Conservation (phyloP, 73 alveolate genomes). For the Paramecium biaurelia region DNA sequence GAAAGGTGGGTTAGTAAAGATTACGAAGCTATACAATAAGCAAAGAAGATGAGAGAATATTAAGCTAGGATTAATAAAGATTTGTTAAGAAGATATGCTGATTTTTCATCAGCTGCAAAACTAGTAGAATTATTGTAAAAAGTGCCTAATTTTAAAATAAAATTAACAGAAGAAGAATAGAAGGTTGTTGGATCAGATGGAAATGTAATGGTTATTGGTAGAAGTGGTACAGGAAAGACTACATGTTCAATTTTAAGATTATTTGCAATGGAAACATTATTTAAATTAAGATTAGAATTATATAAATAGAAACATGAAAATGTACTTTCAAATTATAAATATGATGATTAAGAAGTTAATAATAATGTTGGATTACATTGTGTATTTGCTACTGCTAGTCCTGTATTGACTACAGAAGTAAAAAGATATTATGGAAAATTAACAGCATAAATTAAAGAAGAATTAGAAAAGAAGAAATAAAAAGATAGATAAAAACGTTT, state of each 20-base stretch:
- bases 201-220: constrained; percentile 80
- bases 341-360: constrained; percentile 59
- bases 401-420: constrained; percentile 89
- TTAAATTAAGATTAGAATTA: constrained; percentile 32
- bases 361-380: constrained; percentile 66
- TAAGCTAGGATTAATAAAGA: constrained; percentile 53
- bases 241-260: constrained; percentile 79
- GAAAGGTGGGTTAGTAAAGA: constrained; percentile 42
- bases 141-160: constrained; percentile 66
- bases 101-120: constrained; percentile 62
- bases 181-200: constrained; percentile 71
- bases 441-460: constrained; percentile 64
- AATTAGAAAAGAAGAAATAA: constrained; percentile 63
- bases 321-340: constrained; percentile 20
- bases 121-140: constrained; percentile 54
- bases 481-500: neutral
- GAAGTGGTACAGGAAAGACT: constrained; percentile 95
- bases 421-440: constrained; percentile 77
- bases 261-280: constrained; percentile 78
- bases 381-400: constrained; percentile 87
- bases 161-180: constrained; percentile 70
- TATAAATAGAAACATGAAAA: constrained; percentile 44
- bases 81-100: constrained; percentile 51
- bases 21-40: neutral
- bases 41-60: constrained; percentile 16